Conservation (phyloP, 345 rosid species). For the Eucalyptus tenuipes region DNA sequence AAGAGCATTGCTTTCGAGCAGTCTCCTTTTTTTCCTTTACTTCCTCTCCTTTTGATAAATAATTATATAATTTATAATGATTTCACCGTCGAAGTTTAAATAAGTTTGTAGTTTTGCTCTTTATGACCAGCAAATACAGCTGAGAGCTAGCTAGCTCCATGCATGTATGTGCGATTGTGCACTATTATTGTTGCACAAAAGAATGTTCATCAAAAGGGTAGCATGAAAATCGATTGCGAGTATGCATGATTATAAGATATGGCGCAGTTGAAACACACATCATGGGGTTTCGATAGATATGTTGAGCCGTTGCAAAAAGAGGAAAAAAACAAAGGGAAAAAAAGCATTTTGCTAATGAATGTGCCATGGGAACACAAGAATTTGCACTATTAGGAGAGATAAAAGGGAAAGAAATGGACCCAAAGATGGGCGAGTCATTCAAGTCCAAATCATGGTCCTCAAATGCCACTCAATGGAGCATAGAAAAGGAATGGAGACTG, state of each 20-base stretch:
- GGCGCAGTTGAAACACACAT: constrained; percentile 26
- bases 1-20: neutral
- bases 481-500: neutral
- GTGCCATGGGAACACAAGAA: neutral
- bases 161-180: neutral
- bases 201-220: neutral
- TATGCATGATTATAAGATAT: constrained; percentile 20
- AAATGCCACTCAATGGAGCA: constrained; percentile 5
- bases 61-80: neutral
- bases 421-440: neutral
- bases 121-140: constrained; percentile 5
- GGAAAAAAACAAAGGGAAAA: neutral
- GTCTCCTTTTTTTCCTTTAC: neutral
- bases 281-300: constrained; percentile 40
- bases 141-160: neutral
- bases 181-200: neutral
- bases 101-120: constrained; percentile 7
- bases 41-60: constrained; percentile 3
- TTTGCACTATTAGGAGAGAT: neutral
- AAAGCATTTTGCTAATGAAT: neutral
- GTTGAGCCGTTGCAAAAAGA: constrained; percentile 7
- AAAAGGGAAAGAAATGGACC: neutral
- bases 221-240: constrained; percentile 16
- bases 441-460: constrained; percentile 4
- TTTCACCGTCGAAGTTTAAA: neutral